Base-by-base conservation (phyloP, 257 asterid genomes). In the Ocimum tenuiflorum region DNA sequence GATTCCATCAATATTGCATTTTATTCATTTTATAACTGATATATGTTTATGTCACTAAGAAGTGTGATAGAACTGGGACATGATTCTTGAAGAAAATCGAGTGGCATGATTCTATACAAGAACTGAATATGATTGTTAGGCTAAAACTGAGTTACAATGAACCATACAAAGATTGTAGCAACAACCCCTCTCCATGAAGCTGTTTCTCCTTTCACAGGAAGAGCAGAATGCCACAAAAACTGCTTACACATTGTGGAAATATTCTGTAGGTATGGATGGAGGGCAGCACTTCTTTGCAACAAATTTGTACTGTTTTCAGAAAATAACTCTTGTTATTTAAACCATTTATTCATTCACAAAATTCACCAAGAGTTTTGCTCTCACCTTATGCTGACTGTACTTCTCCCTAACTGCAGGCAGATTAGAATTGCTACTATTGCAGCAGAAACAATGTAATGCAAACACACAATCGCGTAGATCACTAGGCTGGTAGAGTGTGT, bases 281-380 rank as follows among this genome's bases (percentile, higher is more conserved):
- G 97, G 99, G 70, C 94, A 88, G 70, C 75, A 74, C 79, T 92
- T 92, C 94, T 90, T 94, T 15, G 99, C 99, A 6, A 81, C 99
- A 73, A 94, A 94, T 77, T 94, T 94, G 72, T 94, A 90, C 99
- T 94, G 97, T 38, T 73, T n/a, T 17, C 68, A 75, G 1, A 53
- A 13, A 56, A 10, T 19, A 66, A 74, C 19, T 17, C n/a, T 59
- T 60, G 3, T 41, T 36, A 59, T 68, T n/a, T n/a, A n/a, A n/a
- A n/a, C n/a, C 22, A 3, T 14, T 38, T 1, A 11, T 15, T 19
- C 1, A 22, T 13, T 42, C 49, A 19, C 10, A 0, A 36, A 12
- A 0, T 4, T 42, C 7, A 31, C 2, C 22, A 55, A 58, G n/a
- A n/a, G n/a, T n/a, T n/a, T 19, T 7, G 29, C 41, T 17, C 68